These are phyloP conservation scores for Neoarthrinium moseri DNA, from an alignment of 2,329 filamentous ascomycete species.

Conservation along the genomic window DNA sequence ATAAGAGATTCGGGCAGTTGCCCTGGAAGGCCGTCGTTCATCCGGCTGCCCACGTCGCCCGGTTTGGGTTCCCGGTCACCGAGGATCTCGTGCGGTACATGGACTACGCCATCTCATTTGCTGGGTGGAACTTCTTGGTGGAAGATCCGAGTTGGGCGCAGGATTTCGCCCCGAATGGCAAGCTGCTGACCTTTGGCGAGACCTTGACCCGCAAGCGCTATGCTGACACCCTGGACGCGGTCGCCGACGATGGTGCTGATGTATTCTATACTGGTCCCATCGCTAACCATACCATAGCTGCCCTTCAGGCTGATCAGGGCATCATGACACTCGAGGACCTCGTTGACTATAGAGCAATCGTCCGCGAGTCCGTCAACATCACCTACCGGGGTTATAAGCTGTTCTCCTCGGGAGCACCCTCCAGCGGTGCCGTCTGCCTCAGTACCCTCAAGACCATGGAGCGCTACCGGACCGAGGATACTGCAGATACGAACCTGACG, in stretches of 20 bases:
- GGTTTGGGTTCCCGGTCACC: slow-evolving; percentile 71
- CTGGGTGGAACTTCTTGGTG: slow-evolving; percentile 61
- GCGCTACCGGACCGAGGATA: slow-evolving; percentile 63
- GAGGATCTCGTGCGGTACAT: slow-evolving; percentile 77
- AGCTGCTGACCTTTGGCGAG: slow-evolving; percentile 68
- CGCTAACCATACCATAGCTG: slow-evolving; percentile 70
- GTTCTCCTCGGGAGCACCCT: slow-evolving; percentile 69
- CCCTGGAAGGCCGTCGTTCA: slow-evolving; percentile 71
- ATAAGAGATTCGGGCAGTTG: slow-evolving; percentile 67
- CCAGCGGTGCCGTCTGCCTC: slow-evolving; percentile 74
- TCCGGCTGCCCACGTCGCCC: slow-evolving; percentile 72
- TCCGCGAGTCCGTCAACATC: slow-evolving; percentile 61
- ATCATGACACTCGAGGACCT: slow-evolving; percentile 57
- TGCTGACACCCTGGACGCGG: slow-evolving; percentile 71
- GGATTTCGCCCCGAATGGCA: slow-evolving; percentile 86
- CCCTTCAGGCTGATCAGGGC: slow-evolving; percentile 69
- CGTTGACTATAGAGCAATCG: slow-evolving; percentile 64
- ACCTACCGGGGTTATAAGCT: slow-evolving; percentile 71
- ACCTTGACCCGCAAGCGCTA: slow-evolving; percentile 79
- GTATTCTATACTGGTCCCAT: slow-evolving; percentile 74
- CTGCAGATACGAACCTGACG: slow-evolving; percentile 59
- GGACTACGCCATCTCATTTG: slow-evolving; percentile 39
- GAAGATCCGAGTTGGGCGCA: slow-evolving; percentile 77
- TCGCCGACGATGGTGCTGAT: slow-evolving; percentile 70
- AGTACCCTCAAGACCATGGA: slow-evolving; percentile 80